A percentile compares a stretch with the other conserved stretches of the same genome.
phyloP scores from a whole-genome alignment of 352 stramenopile genomes.

The Pythium folliculosum region DNA sequence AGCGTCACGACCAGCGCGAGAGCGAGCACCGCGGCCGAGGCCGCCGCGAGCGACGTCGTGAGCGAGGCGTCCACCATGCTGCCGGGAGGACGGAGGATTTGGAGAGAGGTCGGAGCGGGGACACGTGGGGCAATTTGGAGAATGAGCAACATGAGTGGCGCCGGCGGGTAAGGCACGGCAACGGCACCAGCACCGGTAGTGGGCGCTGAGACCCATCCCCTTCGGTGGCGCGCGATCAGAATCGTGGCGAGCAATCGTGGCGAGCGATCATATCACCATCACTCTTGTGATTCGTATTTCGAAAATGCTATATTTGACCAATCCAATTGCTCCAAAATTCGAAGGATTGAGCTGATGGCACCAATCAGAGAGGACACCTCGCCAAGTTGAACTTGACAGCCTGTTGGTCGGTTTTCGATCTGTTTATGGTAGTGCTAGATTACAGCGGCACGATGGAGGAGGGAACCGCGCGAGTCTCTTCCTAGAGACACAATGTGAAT shows the following conservation, averaged over 20 bases:
- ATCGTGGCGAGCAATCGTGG: neutral
- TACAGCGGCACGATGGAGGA: too few species aligned
- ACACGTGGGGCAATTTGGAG: neutral
- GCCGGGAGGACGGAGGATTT: neutral
- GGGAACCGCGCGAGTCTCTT: too few species aligned
- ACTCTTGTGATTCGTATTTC: neutral
- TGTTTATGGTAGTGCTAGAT: too few species aligned
- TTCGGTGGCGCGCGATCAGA: neutral
- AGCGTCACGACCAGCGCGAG: conserved; percentile 11
- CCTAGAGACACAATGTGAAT: too few species aligned
- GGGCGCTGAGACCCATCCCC: neutral
- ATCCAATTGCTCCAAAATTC: neutral
- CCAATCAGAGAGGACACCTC: too few species aligned
- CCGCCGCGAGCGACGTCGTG: conserved; percentile 1
- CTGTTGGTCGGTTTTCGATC: too few species aligned
- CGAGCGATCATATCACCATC: neutral
- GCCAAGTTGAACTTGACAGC: too few species aligned
- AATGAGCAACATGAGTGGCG: neutral
- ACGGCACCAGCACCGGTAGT: too few species aligned
- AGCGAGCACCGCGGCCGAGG: conserved; percentile 2
- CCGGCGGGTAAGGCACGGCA: neutral
- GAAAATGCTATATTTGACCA: neutral
- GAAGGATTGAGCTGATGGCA: too few species aligned
- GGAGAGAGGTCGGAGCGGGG: too few species aligned
- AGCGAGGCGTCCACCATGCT: conserved; percentile 15